Percentiles rank a stretch among this genome's conserved stretches.
Conservation (phyloP, 768 basidiomycete species). For the Punctularia strigosozonata region DNA sequence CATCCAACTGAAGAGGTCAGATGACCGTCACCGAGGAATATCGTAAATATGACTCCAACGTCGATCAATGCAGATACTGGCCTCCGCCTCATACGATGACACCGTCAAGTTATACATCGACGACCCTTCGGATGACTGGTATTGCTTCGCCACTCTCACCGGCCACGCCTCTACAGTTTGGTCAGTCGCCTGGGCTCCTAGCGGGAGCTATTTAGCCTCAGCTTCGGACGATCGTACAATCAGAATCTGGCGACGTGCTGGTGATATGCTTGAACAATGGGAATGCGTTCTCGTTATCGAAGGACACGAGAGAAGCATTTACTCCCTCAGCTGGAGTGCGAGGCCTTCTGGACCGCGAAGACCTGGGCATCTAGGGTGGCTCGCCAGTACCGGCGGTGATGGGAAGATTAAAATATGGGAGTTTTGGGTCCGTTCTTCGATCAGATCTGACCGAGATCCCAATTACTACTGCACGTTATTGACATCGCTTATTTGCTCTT, state of each 20-base stretch:
- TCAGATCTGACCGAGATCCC: slow-evolving; percentile 3
- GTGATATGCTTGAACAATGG: slow-evolving; percentile 52
- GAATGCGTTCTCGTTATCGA: slow-evolving; percentile 45
- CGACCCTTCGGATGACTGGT: slow-evolving; percentile 94
- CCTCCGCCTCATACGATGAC: slow-evolving; percentile 95
- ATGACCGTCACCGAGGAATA: slow-evolving; percentile 1
- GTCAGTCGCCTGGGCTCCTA: slow-evolving; percentile 74
- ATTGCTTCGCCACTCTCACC: slow-evolving; percentile 66
- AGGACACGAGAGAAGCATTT: slow-evolving; percentile 68
- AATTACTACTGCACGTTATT: slow-evolving; percentile 4
- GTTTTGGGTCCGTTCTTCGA: slow-evolving; percentile 34
- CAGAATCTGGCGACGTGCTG: slow-evolving; percentile 77
- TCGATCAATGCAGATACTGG: slow-evolving; percentile 68
- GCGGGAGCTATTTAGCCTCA: slow-evolving; percentile 72
- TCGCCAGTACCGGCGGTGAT: slow-evolving; percentile 81
- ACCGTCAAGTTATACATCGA: slow-evolving; percentile 89
- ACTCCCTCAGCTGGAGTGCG: slow-evolving; percentile 77
- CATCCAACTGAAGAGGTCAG: slow-evolving; percentile 89
- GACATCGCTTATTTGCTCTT: not conserved
- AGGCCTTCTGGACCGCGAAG: too few relatives aligned
- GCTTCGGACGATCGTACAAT: slow-evolving; percentile 80
- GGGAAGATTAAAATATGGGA: slow-evolving; percentile 78
- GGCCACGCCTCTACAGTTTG: slow-evolving; percentile 89
- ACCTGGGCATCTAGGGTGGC: slow-evolving; percentile 63
- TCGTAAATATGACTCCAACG: slow-evolving; percentile 8